Conservation (phyloP, 2,329 filamentous ascomycete genomes). For the Trematosphaeria pertusa region DNA sequence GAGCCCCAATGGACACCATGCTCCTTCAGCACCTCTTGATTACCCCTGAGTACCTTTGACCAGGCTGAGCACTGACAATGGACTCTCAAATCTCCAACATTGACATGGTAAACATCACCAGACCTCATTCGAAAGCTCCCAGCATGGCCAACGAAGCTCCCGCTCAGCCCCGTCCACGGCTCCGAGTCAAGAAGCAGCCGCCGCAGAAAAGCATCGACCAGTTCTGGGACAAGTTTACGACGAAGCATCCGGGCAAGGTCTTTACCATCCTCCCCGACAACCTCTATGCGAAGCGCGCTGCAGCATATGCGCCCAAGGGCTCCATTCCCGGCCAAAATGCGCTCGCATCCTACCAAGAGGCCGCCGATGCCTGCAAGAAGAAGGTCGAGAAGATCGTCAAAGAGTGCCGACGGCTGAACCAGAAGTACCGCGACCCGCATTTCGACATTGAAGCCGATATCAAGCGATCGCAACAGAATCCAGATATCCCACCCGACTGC, state of each 20-base stretch:
- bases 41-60: slow-evolving; percentile 24
- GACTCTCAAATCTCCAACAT: slow-evolving; percentile 44
- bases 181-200: slow-evolving; percentile 56
- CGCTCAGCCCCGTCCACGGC: slow-evolving; percentile 26
- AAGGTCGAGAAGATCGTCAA: slow-evolving; percentile 65
- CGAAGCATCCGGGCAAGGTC: slow-evolving; percentile 74
- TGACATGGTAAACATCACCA: slow-evolving; percentile 47
- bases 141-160: slow-evolving; percentile 42
- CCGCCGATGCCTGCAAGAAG: slow-evolving; percentile 70
- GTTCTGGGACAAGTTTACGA: slow-evolving; percentile 74
- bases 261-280: slow-evolving; percentile 75
- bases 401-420: slow-evolving; percentile 77
- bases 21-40: slow-evolving; percentile 17
- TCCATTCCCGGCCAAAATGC: slow-evolving; percentile 67
- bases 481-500: slow-evolving; percentile 54
- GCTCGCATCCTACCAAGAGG: slow-evolving; percentile 74
- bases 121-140: slow-evolving; percentile 44
- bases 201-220: slow-evolving; percentile 73
- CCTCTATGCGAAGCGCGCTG: slow-evolving; percentile 66
- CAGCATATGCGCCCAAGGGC: slow-evolving; percentile 61
- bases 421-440: slow-evolving; percentile 85
- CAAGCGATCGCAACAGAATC: slow-evolving; percentile 54
- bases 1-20: slow-evolving; percentile 36
- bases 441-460: slow-evolving; percentile 84
- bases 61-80: slow-evolving; percentile 36